phyloP scores from a whole-genome alignment of 495 filamentous ascomycete species.

The Parmelia sp. region DNA sequence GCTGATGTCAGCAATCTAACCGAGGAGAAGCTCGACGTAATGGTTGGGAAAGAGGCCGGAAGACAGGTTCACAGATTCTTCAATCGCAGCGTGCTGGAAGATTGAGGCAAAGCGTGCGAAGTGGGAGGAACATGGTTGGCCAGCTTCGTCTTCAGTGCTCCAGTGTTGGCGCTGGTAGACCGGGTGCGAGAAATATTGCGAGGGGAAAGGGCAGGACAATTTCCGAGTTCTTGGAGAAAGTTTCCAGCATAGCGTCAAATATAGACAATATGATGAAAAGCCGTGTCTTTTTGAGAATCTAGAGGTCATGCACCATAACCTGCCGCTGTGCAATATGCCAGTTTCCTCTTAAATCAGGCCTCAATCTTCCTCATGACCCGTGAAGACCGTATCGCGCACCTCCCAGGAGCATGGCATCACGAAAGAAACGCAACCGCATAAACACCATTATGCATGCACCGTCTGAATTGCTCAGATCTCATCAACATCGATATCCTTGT shows the following conservation, averaged over 20 bases:
- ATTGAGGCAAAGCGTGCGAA: constrained; percentile 16
- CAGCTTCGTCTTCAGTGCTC: background rate
- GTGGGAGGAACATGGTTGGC: background rate
- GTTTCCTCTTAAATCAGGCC: background rate
- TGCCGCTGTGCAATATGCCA: background rate
- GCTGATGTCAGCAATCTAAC: constrained; percentile 81
- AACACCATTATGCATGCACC: constrained; percentile 7
- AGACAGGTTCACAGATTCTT: constrained; percentile 79
- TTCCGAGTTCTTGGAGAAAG: background rate
- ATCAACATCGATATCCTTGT: constrained; percentile 56
- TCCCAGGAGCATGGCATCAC: background rate
- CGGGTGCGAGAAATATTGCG: background rate
- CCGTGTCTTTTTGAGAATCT: background rate
- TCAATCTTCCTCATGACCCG: background rate
- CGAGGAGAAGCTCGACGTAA: constrained; percentile 58
- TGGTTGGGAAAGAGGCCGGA: constrained; percentile 77
- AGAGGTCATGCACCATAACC: background rate
- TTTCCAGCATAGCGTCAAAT: background rate
- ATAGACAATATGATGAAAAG: background rate
- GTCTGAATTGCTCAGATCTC: constrained; percentile 42
- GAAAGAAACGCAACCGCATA: background rate
- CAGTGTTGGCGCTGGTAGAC: background rate
- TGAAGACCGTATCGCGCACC: background rate
- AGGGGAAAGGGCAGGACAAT: background rate
- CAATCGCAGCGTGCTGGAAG: constrained; percentile 68